These are phyloP conservation scores for Nigrograna mackinnonii DNA, from an alignment of 2,329 filamentous ascomycete genomes.

Conservation along the genomic window DNA sequence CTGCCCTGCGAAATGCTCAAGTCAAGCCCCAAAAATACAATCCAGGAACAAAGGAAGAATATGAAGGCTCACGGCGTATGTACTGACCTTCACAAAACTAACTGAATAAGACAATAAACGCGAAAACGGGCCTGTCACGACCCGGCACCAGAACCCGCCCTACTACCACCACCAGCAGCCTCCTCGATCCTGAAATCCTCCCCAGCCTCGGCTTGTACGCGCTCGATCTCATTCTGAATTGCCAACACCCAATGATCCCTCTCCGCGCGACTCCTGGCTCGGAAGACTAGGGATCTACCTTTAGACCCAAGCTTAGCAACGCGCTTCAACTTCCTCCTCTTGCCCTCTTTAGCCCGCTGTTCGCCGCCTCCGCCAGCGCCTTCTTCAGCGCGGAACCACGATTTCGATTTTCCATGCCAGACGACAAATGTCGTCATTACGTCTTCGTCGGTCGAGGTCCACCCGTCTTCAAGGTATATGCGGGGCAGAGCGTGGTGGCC, in stretches of 20 bases:
- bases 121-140: too few species aligned
- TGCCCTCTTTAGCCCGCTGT: constrained; percentile 39
- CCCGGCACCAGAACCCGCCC: background rate
- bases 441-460: constrained; percentile 66
- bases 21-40: too few species aligned
- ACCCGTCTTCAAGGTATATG: constrained; percentile 63
- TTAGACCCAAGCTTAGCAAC: constrained; percentile 65
- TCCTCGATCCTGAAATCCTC: constrained; percentile 50
- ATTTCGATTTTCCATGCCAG: constrained; percentile 63
- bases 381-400: constrained; percentile 53
- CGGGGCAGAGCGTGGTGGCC: constrained; percentile 62
- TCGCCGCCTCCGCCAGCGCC: constrained; percentile 31
- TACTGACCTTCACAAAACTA: too few species aligned
- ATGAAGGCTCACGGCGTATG: too few species aligned
- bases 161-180: constrained; percentile 2
- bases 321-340: constrained; percentile 56
- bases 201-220: constrained; percentile 49
- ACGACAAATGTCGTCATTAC: constrained; percentile 70
- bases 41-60: too few species aligned
- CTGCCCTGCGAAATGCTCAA: too few species aligned
- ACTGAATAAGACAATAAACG: too few species aligned
- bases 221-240: constrained; percentile 68
- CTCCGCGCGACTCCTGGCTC: constrained; percentile 65
- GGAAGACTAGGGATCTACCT: constrained; percentile 67
- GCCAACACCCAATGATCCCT: constrained; percentile 70